Percentiles rank a stretch among this genome's conserved stretches.
phyloP scores from a whole-genome alignment of 108 stramenopile species.

The Nannochloropsis salina region DNA sequence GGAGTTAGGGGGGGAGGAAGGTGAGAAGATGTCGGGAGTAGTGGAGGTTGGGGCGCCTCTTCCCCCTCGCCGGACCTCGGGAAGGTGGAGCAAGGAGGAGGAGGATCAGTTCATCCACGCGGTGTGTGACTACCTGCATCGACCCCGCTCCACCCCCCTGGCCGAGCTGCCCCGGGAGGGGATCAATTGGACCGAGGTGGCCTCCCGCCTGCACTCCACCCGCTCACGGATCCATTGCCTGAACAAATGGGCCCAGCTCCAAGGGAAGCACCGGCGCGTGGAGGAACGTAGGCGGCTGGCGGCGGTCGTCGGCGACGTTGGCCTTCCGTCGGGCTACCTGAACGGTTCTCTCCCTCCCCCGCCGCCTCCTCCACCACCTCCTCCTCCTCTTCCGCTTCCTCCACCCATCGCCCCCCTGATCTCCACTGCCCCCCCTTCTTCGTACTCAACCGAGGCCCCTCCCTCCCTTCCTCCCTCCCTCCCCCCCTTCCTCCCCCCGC shows the following conservation, averaged over 20 bases:
- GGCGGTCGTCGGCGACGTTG: not conserved
- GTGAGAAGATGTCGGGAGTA: not conserved
- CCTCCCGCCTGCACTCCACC: not conserved
- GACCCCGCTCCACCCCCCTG: not conserved
- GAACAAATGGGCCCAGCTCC: not conserved
- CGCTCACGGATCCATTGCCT: not conserved
- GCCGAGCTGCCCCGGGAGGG: not conserved
- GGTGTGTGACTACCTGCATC: not conserved
- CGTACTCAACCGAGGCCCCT: not conserved
- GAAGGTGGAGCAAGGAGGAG: not conserved
- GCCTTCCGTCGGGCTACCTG: not conserved
- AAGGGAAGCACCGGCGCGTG: not conserved
- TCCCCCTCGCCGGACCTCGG: not conserved
- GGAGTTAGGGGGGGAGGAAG: not conserved
- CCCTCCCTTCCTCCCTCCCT: not conserved
- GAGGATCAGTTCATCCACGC: not conserved
- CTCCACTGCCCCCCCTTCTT: not conserved
- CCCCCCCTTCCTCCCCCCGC: not conserved
- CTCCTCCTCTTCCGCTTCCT: not conserved
- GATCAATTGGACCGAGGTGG: conserved; percentile 3
- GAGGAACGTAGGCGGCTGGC: not conserved
- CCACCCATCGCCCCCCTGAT: not conserved
- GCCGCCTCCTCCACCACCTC: not conserved
- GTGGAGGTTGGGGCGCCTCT: not conserved
- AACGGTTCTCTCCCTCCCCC: not conserved